A percentile compares a stretch with the other conserved stretches of the same genome.
Evolutionary conservation across 148 eudicot species (phyloP).

Genomic region (Rhododendron ovatum): DNA sequence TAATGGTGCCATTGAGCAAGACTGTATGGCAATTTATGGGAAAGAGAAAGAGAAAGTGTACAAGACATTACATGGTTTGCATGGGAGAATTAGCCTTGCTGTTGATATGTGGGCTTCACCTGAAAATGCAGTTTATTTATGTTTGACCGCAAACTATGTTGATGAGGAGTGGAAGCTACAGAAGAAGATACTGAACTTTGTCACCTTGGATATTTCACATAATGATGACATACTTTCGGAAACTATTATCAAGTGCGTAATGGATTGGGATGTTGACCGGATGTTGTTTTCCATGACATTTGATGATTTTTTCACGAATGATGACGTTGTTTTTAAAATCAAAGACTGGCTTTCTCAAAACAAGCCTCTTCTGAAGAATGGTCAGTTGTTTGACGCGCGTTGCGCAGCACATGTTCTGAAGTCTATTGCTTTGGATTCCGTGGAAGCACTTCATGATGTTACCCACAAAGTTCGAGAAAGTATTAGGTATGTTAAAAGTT

Average conservation of each 20-base stretch:
- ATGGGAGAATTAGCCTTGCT: constrained; percentile 73
- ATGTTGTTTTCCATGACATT: constrained; percentile 85
- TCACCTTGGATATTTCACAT: constrained; percentile 64
- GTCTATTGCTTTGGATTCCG: constrained; percentile 65
- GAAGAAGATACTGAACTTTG: constrained; percentile 73
- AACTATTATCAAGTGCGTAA: constrained; percentile 71
- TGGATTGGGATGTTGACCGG: constrained; percentile 85
- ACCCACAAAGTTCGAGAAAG: constrained; percentile 71
- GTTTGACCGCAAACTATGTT: constrained; percentile 77
- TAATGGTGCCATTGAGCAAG: constrained; percentile 58
- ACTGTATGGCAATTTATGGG: constrained; percentile 64
- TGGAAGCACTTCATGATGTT: constrained; percentile 62
- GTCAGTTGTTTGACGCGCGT: constrained; percentile 76
- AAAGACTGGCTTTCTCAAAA: constrained; percentile 82
- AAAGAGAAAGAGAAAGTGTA: constrained; percentile 74
- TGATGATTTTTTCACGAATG: constrained; percentile 64
- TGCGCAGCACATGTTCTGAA: constrained; percentile 65
- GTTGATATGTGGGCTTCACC: constrained; percentile 83
- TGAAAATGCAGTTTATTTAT: constrained; percentile 65
- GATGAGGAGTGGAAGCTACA: constrained; percentile 84
- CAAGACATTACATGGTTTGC: constrained; percentile 47
- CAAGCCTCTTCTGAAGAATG: constrained; percentile 71
- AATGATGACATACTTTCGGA: constrained; percentile 84
- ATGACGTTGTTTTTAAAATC: constrained; percentile 57
- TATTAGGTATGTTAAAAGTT: constrained; percentile 63